Evolutionary conservation across 306 rosid species (phyloP).

Genomic region (Pueraria montana): DNA sequence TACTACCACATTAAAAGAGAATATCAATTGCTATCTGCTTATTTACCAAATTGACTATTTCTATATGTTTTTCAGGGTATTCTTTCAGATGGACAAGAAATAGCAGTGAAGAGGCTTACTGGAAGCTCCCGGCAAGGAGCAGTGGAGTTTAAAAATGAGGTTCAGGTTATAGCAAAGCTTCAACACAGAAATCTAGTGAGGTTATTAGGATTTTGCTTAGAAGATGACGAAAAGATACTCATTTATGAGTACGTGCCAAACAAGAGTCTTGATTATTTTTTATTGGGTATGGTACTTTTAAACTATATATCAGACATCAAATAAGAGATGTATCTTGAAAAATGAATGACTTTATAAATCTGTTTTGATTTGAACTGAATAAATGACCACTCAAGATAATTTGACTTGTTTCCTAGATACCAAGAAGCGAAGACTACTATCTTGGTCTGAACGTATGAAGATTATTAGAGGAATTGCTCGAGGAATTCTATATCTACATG

Average conservation of each 20-base stretch:
- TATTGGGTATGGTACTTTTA: slow-evolving; percentile 52
- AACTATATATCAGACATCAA: background rate
- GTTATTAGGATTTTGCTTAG: slow-evolving; percentile 70
- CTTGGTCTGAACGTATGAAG: slow-evolving; percentile 52
- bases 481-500: slow-evolving; percentile 54
- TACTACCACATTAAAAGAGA: background rate
- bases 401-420: slow-evolving; percentile 35
- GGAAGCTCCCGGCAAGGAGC: slow-evolving; percentile 62
- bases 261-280: slow-evolving; percentile 62
- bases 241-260: slow-evolving; percentile 65
- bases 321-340: background rate
- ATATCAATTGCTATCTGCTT: background rate
- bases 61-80: slow-evolving; percentile 55
- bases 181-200: slow-evolving; percentile 69
- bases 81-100: slow-evolving; percentile 55
- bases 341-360: background rate
- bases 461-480: slow-evolving; percentile 49
- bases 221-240: slow-evolving; percentile 66
- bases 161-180: slow-evolving; percentile 65
- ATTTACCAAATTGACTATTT: background rate
- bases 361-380: slow-evolving; percentile 2
- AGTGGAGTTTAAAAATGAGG: slow-evolving; percentile 68
- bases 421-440: slow-evolving; percentile 16
- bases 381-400: background rate
- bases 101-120: slow-evolving; percentile 77